Conservation (phyloP, 1,139 yeast genomes). For the Candida sp. region DNA sequence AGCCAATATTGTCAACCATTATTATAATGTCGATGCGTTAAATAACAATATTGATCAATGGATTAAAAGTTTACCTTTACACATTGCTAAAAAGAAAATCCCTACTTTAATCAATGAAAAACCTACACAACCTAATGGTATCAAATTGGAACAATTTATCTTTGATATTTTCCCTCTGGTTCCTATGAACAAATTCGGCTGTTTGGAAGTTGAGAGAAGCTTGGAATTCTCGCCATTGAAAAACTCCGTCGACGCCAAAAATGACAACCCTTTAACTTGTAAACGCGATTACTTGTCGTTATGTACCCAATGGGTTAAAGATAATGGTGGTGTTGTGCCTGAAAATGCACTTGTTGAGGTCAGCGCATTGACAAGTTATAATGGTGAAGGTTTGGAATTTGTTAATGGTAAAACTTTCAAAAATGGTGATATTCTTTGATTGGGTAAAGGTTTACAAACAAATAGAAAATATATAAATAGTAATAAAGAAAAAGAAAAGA, state of each 20-base stretch:
- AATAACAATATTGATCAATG: constrained; percentile 59
- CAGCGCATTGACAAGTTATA: constrained; percentile 67
- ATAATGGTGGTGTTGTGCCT: constrained; percentile 63
- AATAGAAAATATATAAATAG: background rate
- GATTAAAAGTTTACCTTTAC: constrained; percentile 82
- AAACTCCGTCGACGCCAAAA: constrained; percentile 78
- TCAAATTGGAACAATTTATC: constrained; percentile 94
- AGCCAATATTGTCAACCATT: constrained; percentile 97
- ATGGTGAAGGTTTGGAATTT: constrained; percentile 76
- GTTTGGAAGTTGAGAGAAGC: constrained; percentile 82
- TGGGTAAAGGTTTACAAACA: background rate
- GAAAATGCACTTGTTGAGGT: constrained; percentile 70
- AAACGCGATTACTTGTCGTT: constrained; percentile 61
- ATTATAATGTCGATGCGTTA: constrained; percentile 78
- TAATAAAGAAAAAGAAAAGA: too few relatives aligned
- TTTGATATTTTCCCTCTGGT: constrained; percentile 93
- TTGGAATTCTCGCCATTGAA: constrained; percentile 94
- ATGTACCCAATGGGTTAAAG: constrained; percentile 73
- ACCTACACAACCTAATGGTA: constrained; percentile 81
- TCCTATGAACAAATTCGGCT: constrained; percentile 73
- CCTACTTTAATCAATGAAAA: constrained; percentile 52
- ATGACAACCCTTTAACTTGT: constrained; percentile 86
- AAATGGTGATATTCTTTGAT: constrained; percentile 32
- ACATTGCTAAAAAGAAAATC: constrained; percentile 90
- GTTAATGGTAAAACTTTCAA: constrained; percentile 51